These are phyloP conservation scores for Globisporangium viniferum DNA, from an alignment of 352 stramenopile species.

Conservation along the genomic window DNA sequence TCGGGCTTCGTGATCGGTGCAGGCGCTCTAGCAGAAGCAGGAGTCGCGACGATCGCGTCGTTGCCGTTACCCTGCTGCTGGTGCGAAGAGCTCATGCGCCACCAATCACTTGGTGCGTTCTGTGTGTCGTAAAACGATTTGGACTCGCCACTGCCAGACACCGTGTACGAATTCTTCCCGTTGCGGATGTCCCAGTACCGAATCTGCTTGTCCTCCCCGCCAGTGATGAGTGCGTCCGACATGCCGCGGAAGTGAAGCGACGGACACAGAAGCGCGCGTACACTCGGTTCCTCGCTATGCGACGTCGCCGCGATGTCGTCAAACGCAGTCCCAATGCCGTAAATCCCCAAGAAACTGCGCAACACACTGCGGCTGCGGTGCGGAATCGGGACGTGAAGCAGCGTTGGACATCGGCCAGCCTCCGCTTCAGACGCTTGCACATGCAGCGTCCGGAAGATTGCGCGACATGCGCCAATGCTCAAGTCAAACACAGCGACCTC, in stretches of 20 bases:
- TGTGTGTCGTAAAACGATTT: constrained; percentile 89
- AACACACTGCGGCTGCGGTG: constrained; percentile 68
- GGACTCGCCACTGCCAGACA: constrained; percentile 85
- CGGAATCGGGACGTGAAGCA: constrained; percentile 73
- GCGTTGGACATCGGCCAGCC: constrained; percentile 65
- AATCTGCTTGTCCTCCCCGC: constrained; percentile 93
- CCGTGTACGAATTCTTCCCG: constrained; percentile 91
- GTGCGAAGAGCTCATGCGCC: constrained; percentile 67
- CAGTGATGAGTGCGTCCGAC: constrained; percentile 89
- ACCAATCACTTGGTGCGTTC: constrained; percentile 72
- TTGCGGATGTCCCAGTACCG: constrained; percentile 97
- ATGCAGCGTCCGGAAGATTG: constrained; percentile 91
- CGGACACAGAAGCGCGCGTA: constrained; percentile 87
- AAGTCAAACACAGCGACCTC: constrained; percentile 89
- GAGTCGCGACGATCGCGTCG: constrained; percentile 20
- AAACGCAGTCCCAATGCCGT: constrained; percentile 75
- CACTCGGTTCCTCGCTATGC: constrained; percentile 73
- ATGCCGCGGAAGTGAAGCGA: constrained; percentile 84
- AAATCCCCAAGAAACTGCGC: constrained; percentile 76
- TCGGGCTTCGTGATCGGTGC: constrained; percentile 71
- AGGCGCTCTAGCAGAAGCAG: constrained; percentile 18
- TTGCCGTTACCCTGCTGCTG: constrained; percentile 25
- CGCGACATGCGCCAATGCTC: constrained; percentile 87
- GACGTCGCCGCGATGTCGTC: constrained; percentile 78
- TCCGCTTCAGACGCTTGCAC: constrained; percentile 72